Evolutionary conservation across 2,329 filamentous ascomycete genomes (phyloP), one percentile per base, ranked within the genome.

Genomic region (Penicillium paneum): DNA sequence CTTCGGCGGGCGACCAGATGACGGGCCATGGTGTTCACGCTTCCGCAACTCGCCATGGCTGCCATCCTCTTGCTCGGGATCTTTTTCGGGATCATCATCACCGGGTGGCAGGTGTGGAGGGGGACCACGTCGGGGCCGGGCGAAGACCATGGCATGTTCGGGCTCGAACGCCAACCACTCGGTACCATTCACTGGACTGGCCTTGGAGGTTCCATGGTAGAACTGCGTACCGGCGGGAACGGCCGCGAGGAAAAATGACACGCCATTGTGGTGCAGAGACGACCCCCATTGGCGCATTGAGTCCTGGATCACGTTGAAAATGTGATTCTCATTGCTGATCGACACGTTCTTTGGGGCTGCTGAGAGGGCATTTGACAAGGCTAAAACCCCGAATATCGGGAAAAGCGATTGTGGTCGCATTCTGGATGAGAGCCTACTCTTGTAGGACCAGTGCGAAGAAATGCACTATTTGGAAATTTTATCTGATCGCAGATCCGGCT

Each of bases 121-220:
- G 13, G 54, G 58, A 8, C 56, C 48, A 8, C 49, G 51, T 38
- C 31, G 55, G 3, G 61, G 56, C n/a, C 60, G 49, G 0, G 87
- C 84, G 71, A 91, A 91, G 3, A 77, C 67, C 60, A 87, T 77
- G 0, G 88, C 85, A 70, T 91, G 89, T 63, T 91, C 88, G 3
- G 87, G 80, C 67, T 91, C 88, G 64, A 91, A 91, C 0, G 89
- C 88, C 1, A 91, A 76, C 87, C 88, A 91, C 63, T 91, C 85
- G 3, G 78, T 80, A 0, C 78, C 80, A 2, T 71, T 69, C 0
- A 88, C 78, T 0, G 78, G 74, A 1, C 79, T 69, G 0, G 74
- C 61, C 0, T 64, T 68, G 8, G 60, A 61, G 0, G 78, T 79
- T 12, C 89, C 88, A 65, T 91, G 88, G 63, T 90, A 89, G 10